phyloP scores from a whole-genome alignment of 805 yeast species.

The Yamadazyma sp. region DNA sequence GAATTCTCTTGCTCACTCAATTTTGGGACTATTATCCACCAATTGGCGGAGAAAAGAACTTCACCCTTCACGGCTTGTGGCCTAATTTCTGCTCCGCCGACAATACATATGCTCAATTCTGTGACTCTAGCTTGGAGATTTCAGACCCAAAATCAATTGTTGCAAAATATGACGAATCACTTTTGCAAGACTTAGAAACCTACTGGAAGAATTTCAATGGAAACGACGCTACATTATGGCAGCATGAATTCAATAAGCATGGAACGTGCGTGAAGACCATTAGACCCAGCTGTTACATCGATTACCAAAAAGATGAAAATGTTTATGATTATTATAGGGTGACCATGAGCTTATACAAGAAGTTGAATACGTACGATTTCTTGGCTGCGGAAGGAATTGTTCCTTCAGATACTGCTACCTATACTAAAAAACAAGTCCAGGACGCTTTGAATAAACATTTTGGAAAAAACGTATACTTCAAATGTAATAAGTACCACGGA shows the following conservation, averaged over 20 bases:
- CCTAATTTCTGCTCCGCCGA: slow-evolving; percentile 37
- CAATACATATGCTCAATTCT: slow-evolving; percentile 38
- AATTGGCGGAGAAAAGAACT: slow-evolving; percentile 34
- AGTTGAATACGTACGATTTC: slow-evolving; percentile 37
- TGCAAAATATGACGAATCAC: slow-evolving; percentile 17
- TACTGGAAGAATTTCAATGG: slow-evolving; percentile 42
- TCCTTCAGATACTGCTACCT: slow-evolving; percentile 34
- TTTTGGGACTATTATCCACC: slow-evolving; percentile 33
- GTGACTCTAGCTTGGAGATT: slow-evolving; percentile 32
- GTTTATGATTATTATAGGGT: slow-evolving; percentile 30
- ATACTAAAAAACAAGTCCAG: slow-evolving; percentile 30
- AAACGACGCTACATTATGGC: slow-evolving; percentile 55
- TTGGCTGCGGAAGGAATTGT: slow-evolving; percentile 35
- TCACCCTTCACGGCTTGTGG: slow-evolving; percentile 48
- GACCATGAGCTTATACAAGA: slow-evolving; percentile 31
- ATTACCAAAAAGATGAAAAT: slow-evolving; percentile 21
- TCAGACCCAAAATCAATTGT: slow-evolving; percentile 21
- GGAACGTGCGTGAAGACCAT: slow-evolving; percentile 44
- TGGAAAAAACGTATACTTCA: slow-evolving; percentile 36
- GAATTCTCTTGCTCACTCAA: slow-evolving; percentile 42
- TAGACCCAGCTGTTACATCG: slow-evolving; percentile 32
- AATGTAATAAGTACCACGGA: slow-evolving; percentile 34
- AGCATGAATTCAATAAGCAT: slow-evolving; percentile 45
- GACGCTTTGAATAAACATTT: slow-evolving; percentile 32
- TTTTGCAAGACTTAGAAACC: slow-evolving; percentile 28